A percentile compares a stretch with the other conserved stretches of the same genome.
Evolutionary conservation across 495 filamentous ascomycete species (phyloP).

Genomic region (Cercophora sp.): DNA sequence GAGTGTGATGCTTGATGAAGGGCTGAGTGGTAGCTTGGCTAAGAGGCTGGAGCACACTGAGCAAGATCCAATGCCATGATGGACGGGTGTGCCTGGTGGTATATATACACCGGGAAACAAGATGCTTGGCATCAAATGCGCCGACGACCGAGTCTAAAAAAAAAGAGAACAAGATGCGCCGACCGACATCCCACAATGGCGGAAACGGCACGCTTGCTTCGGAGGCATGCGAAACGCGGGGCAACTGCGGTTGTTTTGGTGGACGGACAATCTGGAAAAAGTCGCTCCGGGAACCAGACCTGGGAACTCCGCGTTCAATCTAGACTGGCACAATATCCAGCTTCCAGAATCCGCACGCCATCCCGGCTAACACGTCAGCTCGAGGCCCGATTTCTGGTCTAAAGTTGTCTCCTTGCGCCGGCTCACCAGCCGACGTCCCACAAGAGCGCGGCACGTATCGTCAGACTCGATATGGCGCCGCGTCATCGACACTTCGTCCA

Average conservation of each 20-base stretch:
- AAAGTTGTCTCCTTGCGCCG: neutral
- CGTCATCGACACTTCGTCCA: neutral
- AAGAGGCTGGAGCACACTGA: constrained; percentile 5
- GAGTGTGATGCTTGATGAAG: neutral
- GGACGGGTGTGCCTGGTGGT: neutral
- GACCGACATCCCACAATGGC: neutral
- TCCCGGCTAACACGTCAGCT: neutral
- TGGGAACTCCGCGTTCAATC: neutral
- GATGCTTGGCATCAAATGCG: neutral
- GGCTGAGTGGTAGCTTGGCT: neutral
- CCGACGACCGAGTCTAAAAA: neutral
- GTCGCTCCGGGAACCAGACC: neutral
- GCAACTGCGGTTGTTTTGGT: neutral
- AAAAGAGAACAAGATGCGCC: no score
- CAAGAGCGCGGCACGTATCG: neutral
- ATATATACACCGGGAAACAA: constrained; percentile 3
- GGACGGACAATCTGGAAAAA: neutral
- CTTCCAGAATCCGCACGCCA: neutral
- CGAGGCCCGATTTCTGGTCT: neutral
- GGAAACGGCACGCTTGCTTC: neutral
- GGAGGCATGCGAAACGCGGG: neutral
- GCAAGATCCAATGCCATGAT: neutral
- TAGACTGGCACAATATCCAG: no score
- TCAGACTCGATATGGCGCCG: neutral
- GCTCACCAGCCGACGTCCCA: neutral